A percentile compares a stretch with the other conserved stretches of the same genome.
These are phyloP conservation scores for Suillus hirtellus DNA, from an alignment of 768 basidiomycete genomes.

Conservation along the genomic window DNA sequence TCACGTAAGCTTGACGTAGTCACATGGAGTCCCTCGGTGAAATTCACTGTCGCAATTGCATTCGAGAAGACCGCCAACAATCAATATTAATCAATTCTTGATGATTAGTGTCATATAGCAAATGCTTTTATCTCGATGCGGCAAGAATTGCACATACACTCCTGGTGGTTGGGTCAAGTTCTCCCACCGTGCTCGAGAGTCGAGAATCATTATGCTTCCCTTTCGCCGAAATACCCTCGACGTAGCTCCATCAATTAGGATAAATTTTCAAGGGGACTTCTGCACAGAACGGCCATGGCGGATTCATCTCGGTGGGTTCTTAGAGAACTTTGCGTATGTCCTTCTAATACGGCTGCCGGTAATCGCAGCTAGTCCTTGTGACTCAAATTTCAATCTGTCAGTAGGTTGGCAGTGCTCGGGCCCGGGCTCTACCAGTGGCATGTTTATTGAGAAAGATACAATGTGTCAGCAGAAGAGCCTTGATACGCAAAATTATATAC, in stretches of 20 bases:
- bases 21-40: too few relatives aligned
- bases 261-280: neutral
- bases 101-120: neutral
- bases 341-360: neutral
- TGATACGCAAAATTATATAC: neutral
- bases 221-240: neutral
- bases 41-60: neutral
- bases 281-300: neutral
- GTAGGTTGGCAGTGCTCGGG: neutral
- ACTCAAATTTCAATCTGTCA: neutral
- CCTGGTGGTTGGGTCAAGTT: neutral
- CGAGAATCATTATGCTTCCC: neutral
- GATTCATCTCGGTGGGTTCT: neutral
- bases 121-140: neutral
- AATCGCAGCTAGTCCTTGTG: neutral
- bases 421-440: neutral
- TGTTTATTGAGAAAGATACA: neutral
- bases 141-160: neutral
- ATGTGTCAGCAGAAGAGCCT: neutral
- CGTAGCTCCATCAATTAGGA: too few relatives aligned
- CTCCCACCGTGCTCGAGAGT: neutral
- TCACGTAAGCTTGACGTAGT: too few relatives aligned
- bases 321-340: neutral
- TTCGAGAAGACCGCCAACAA: neutral
- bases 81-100: neutral